Evolutionary conservation across 306 rosid species (phyloP), one percentile per base, ranked within the genome.

Genomic region (Spatholobus suberectus): DNA sequence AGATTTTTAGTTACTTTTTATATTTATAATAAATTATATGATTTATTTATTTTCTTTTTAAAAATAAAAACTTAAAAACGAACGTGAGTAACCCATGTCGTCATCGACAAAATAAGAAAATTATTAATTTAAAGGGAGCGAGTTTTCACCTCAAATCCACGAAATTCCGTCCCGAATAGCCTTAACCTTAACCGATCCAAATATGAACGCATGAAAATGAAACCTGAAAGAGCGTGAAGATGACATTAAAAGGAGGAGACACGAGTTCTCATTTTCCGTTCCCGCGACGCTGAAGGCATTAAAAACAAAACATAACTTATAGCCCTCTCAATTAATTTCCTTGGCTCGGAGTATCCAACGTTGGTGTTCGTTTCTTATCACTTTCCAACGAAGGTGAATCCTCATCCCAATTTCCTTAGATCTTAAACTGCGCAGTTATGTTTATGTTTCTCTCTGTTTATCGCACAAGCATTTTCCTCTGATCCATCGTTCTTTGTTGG

Each of bases 381-480:
- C 24, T 62, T 62, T 12, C 15, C 1, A 8, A 5, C 46, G 13
- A 65, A 17, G 27, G 47, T 34, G 5, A 15, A 58, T 37, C 24
- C 61, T 13, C 8, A 7, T 20, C 43, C n/a, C 75, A 72, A 46
- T 51, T 67, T 41, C 32, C 57, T 35, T 40, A 70, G 74, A 79
- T 80, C 72, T 85, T 17, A 23, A 35, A 72, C 17, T 63, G 3
- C 8, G 26, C 17, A 26, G 4, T 75, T 11, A 13, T n/a, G 0
- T 26, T 17, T 75, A 40, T 68, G 14, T 68, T 43, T 81, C 79
- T 78, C 86, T 65, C 41, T 18, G 21, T 18, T 51, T 49, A 51
- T 51, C 58, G 6, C 21, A 5, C 74, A 24, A 27, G 32, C 73
- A 65, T 73, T 77, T 68, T 9, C 68, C 54, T 82, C n/a, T 38